Evolutionary conservation across 2,329 filamentous ascomycete species (phyloP).

Genomic region (Aspergillus fumigatiaffinis): DNA sequence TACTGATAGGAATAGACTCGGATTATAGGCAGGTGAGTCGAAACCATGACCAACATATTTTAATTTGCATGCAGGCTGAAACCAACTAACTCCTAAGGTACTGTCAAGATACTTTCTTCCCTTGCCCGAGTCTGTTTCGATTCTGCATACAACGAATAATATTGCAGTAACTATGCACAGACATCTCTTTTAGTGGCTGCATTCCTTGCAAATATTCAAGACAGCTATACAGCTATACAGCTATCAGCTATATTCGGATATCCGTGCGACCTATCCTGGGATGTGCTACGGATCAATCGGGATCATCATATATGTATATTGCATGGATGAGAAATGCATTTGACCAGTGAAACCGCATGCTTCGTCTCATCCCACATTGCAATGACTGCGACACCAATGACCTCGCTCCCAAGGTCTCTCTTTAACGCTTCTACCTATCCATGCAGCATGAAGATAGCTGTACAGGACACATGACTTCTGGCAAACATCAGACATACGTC

Average conservation of each 20-base stretch:
- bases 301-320: neutral
- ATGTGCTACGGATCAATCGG: conserved; percentile 5
- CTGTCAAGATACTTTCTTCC: too few relatives aligned
- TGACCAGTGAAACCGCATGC: neutral
- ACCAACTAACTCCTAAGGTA: neutral
- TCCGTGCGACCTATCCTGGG: neutral
- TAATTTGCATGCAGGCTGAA: neutral
- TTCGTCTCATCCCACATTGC: neutral
- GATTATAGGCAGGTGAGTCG: neutral
- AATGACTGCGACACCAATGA: neutral
- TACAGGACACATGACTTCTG: neutral
- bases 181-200: neutral
- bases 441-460: neutral
- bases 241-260: neutral
- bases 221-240: too few relatives aligned
- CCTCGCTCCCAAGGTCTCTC: neutral
- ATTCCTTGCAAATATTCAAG: neutral
- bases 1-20: neutral
- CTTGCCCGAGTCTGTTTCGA: neutral
- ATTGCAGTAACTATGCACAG: neutral
- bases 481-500: neutral
- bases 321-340: neutral
- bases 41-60: neutral
- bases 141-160: neutral
- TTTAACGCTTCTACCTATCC: neutral